These are phyloP conservation scores for Neurospora sp. DNA, from an alignment of 495 filamentous ascomycete species.

Conservation along the genomic window DNA sequence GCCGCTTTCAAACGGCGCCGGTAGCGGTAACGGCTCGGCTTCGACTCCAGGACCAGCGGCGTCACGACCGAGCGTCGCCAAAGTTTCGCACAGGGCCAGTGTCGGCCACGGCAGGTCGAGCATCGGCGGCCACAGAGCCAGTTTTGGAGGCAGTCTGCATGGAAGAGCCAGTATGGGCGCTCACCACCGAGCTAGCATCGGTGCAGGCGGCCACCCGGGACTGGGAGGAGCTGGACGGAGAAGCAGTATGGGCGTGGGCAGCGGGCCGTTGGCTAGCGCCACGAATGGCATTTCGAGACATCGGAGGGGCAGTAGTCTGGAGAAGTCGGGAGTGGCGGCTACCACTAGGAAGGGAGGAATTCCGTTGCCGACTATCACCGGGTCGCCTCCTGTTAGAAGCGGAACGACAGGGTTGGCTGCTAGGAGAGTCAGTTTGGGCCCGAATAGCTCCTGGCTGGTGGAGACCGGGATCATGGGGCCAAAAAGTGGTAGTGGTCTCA, in stretches of 20 bases:
- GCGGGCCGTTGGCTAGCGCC: conserved; percentile 24
- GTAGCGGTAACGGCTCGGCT: conserved; percentile 16
- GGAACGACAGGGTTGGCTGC: neutral
- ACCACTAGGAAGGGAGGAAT: neutral
- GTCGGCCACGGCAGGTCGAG: neutral
- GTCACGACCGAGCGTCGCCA: neutral
- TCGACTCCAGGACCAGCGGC: conserved; percentile 9
- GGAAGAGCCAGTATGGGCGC: neutral
- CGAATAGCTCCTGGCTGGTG: neutral
- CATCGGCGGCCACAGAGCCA: neutral
- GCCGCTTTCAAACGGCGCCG: neutral
- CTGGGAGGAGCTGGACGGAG: neutral
- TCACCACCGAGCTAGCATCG: neutral
- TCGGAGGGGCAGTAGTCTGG: conserved; percentile 22
- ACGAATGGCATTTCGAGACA: conserved; percentile 37
- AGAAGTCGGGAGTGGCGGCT: conserved; percentile 19
- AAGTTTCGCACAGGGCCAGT: neutral
- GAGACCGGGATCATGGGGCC: conserved; percentile 24
- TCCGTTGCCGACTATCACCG: conserved; percentile 32
- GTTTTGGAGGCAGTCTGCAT: neutral
- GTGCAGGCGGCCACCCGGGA: neutral
- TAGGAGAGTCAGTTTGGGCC: neutral
- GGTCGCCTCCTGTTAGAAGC: conserved; percentile 25
- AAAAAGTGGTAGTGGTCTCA: conserved; percentile 24
- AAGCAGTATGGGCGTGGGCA: neutral